These are phyloP conservation scores for Rhynchospora tenuis DNA, from an alignment of 176 grass and related monocot genomes.

Conservation along the genomic window DNA sequence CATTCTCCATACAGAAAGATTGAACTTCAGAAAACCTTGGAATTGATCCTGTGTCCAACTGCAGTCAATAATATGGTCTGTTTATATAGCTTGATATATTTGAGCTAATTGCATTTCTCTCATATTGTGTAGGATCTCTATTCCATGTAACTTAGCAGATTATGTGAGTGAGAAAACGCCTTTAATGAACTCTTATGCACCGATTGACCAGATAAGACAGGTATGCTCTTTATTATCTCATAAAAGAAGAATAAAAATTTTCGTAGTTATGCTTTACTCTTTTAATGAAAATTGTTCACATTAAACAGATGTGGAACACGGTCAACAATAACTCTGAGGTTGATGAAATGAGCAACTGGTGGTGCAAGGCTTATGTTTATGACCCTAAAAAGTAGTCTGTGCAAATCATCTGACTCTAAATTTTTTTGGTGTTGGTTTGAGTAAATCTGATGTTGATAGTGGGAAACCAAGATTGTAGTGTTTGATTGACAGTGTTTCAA, in stretches of 20 bases:
- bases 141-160: background rate
- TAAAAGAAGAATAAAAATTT: background rate
- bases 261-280: background rate
- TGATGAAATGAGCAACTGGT: slow-evolving; percentile 6
- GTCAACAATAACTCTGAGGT: background rate
- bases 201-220: background rate
- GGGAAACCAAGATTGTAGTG: background rate
- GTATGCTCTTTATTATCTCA: background rate
- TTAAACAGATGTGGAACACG: background rate
- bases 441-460: background rate
- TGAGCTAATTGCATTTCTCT: background rate
- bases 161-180: background rate
- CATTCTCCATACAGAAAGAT: background rate
- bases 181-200: slow-evolving; percentile 1
- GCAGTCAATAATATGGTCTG: background rate
- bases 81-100: background rate
- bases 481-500: background rate
- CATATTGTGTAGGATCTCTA: background rate
- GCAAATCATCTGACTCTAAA: background rate
- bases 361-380: background rate
- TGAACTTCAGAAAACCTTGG: background rate
- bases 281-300: background rate
- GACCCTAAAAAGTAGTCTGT: background rate
- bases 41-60: background rate
- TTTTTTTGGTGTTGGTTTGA: background rate